Conservation (phyloP, 768 basidiomycete genomes). For the Stropharia rugosoannulata region DNA sequence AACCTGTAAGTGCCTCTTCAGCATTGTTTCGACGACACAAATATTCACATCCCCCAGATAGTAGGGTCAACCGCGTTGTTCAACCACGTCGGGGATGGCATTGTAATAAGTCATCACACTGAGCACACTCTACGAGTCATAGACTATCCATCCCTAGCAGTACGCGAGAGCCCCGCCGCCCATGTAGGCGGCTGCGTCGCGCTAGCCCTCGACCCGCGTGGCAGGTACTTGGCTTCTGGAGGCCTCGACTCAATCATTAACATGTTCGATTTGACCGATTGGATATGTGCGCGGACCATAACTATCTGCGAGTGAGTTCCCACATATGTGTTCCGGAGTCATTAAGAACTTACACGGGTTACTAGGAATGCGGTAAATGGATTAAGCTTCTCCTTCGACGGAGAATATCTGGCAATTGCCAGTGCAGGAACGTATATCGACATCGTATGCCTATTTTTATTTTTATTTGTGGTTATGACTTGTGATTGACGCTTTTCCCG, state of each 20-base stretch:
- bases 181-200: constrained; percentile 82
- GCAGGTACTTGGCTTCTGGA: constrained; percentile 79
- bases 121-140: constrained; percentile 67
- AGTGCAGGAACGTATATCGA: constrained; percentile 73
- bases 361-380: constrained; percentile 67
- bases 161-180: constrained; percentile 64
- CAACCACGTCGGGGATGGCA: constrained; percentile 72
- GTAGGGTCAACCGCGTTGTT: constrained; percentile 70
- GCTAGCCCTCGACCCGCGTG: constrained; percentile 77
- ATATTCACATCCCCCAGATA: constrained; percentile 23
- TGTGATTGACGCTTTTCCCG: constrained; percentile 3
- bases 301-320: constrained; percentile 74
- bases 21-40: not conserved
- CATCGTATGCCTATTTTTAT: constrained; percentile 51
- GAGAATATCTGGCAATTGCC: constrained; percentile 80
- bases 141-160: constrained; percentile 61
- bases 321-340: not conserved
- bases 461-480: not conserved
- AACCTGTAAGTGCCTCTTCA: constrained; percentile 34
- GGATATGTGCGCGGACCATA: constrained; percentile 78
- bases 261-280: constrained; percentile 75
- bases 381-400: constrained; percentile 80
- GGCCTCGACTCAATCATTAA: constrained; percentile 84
- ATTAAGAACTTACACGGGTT: constrained; percentile 2
- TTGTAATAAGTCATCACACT: constrained; percentile 63